Percentiles rank a stretch among this genome's conserved stretches.
phyloP scores from a whole-genome alignment of 2,329 filamentous ascomycete species.

The Penicillium decumbens region DNA sequence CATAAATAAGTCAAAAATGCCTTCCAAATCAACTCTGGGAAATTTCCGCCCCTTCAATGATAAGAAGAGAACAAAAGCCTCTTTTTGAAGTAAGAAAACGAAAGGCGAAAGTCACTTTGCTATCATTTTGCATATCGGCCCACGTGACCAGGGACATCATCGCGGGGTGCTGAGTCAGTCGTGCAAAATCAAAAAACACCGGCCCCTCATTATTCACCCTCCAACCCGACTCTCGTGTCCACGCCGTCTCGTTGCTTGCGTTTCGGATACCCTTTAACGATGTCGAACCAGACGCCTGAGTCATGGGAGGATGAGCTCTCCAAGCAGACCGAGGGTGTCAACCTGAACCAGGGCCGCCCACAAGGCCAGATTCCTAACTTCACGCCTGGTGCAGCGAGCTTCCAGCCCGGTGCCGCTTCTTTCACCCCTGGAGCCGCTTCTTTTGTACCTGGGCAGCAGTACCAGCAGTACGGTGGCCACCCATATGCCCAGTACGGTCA shows the following conservation, averaged over 20 bases:
- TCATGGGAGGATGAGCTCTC: constrained; percentile 93
- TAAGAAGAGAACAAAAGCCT: neutral
- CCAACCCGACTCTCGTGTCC: constrained; percentile 22
- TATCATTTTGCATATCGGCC: neutral
- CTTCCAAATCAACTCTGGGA: neutral
- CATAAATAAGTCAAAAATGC: neutral
- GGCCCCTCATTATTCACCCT: constrained; percentile 26
- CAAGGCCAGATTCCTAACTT: constrained; percentile 53
- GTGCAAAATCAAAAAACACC: constrained; percentile 22
- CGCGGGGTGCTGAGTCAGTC: constrained; percentile 24
- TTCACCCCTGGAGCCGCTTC: constrained; percentile 68
- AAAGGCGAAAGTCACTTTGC: neutral
- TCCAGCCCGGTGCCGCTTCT: constrained; percentile 63
- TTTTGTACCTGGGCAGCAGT: constrained; percentile 70
- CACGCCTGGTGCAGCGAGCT: constrained; percentile 59
- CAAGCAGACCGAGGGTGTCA: constrained; percentile 70
- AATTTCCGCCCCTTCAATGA: neutral
- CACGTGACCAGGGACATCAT: constrained; percentile 16
- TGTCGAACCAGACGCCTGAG: constrained; percentile 73
- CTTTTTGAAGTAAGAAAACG: neutral
- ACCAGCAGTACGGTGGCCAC: constrained; percentile 50
- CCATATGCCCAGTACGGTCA: constrained; percentile 40
- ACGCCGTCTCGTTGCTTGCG: constrained; percentile 20
- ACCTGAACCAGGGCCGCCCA: constrained; percentile 57
- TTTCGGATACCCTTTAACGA: constrained; percentile 42